These are phyloP conservation scores for Trypanosoma vivax DNA, from an alignment of 208 protist genomes.

Conservation along the genomic window DNA sequence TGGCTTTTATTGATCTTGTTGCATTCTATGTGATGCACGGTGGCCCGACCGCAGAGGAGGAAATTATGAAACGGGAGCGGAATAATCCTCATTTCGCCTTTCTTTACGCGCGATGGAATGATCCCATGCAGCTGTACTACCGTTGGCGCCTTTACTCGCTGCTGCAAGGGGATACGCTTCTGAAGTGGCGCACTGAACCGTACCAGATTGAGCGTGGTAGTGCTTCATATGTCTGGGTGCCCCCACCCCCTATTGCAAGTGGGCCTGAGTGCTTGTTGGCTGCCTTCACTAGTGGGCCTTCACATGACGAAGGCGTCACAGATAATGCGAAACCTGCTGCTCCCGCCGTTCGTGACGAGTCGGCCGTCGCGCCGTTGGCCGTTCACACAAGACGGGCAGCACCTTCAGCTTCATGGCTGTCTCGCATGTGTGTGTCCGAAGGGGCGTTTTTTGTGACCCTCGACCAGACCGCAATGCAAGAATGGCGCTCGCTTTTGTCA, in stretches of 20 bases:
- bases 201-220: conserved; percentile 63
- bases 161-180: conserved; percentile 64
- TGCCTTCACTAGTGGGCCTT: not conserved
- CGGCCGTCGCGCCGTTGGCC: no score
- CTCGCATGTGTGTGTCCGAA: conserved; percentile 36
- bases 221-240: conserved; percentile 60
- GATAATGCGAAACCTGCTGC: no score
- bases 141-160: conserved; percentile 82
- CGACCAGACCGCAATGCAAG: not conserved
- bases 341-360: no score
- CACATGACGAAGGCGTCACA: not conserved
- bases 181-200: conserved; percentile 58
- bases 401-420: conserved; percentile 40
- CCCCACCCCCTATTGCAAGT: conserved; percentile 35
- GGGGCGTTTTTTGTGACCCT: conserved; percentile 35
- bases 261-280: conserved; percentile 39
- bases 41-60: conserved; percentile 72
- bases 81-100: conserved; percentile 66
- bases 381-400: not conserved
- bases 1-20: conserved; percentile 60
- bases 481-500: conserved; percentile 16
- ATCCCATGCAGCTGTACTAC: conserved; percentile 73
- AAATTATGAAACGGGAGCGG: conserved; percentile 59
- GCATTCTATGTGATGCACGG: conserved; percentile 54
- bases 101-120: conserved; percentile 33